Base-by-base conservation (phyloP, 2,329 filamentous ascomycete genomes). In the Seiridium unicorne region DNA sequence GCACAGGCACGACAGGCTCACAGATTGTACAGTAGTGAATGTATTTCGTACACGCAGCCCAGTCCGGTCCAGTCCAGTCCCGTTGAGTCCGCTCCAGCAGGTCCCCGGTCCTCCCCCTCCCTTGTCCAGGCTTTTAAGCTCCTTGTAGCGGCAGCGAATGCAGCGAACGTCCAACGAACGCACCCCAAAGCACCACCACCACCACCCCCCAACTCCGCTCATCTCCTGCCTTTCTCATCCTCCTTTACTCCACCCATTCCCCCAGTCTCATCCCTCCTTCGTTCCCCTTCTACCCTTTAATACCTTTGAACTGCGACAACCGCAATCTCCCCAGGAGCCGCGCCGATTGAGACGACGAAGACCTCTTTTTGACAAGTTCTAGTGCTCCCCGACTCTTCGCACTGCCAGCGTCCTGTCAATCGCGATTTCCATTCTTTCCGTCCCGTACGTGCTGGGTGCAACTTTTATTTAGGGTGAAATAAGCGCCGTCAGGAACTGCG, bases 401-500 rank as follows among this genome's bases (percentile, higher is more conserved):
- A 44, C n/a, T 32, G n/a, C 18, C 18, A 26, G 18, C n/a, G 47
- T 49, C 47, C 47, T 32, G 47, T 32, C n/a, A 32, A 49, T 32
- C 47, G 26, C 47, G 47, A 26, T 48, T 57, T 68, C 66, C 64
- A 63, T 66, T 67, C 65, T 63, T 61, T 66, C 65, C 60, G 64
- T 36, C 26, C 55, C 42, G 18, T 26, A 26, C 18, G 18, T 26
- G 18, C 36, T n/a, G 31, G 13, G 46, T 35, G 55, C 55, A n/a
- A 42, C 31, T 55, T n/a, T 6, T 34, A 47, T 57, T 34, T 31
- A 32, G 46, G 18, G 40, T 60, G 55, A 59, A 60, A 62, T 58
- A 62, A 62, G 59, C 65, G 65, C 66, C 55, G 66, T 68, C 65
- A 65, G 65, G 66, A 63, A 68, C 66, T 64, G 66, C 66, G 65